phyloP scores from a whole-genome alignment of 805 yeast genomes.

The Cyberlindnera galapagoensis region DNA sequence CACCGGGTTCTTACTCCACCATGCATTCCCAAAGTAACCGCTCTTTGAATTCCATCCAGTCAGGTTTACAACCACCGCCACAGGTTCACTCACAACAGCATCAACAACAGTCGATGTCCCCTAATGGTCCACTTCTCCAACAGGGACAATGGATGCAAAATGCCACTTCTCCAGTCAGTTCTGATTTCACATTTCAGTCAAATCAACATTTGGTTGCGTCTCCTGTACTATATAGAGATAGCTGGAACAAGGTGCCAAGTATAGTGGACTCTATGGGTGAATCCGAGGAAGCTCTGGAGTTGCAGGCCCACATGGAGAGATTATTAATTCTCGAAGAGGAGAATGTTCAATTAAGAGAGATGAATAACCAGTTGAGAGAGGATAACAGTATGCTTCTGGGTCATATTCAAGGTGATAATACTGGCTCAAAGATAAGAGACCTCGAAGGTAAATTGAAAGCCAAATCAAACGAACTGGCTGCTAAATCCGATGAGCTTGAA shows the following conservation, averaged over 20 bases:
- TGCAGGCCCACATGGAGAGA: conserved; percentile 9
- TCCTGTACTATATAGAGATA: no score
- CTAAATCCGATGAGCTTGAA: not conserved
- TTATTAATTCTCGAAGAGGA: conserved; percentile 6
- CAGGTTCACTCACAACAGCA: conserved; percentile 1
- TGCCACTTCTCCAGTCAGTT: no score
- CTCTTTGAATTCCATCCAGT: not conserved
- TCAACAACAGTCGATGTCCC: conserved; percentile 2
- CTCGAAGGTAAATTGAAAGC: not conserved
- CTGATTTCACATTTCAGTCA: no score
- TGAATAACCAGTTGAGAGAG: conserved; percentile 8
- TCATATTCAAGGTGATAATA: conserved; percentile 2
- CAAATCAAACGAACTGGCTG: not conserved
- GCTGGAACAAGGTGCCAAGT: conserved; percentile 3
- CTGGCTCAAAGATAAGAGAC: not conserved
- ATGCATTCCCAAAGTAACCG: conserved; percentile 5
- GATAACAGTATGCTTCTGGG: conserved; percentile 7
- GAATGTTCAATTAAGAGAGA: conserved; percentile 8
- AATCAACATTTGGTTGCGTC: no score
- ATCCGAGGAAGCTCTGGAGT: not conserved
- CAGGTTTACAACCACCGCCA: not conserved
- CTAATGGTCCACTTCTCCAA: conserved; percentile 4
- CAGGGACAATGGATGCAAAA: conserved; percentile 13
- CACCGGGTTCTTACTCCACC: conserved; percentile 2
- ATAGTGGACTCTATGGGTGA: no score